phyloP scores from a whole-genome alignment of 768 basidiomycete species.

The Thelephora ganbajun region DNA sequence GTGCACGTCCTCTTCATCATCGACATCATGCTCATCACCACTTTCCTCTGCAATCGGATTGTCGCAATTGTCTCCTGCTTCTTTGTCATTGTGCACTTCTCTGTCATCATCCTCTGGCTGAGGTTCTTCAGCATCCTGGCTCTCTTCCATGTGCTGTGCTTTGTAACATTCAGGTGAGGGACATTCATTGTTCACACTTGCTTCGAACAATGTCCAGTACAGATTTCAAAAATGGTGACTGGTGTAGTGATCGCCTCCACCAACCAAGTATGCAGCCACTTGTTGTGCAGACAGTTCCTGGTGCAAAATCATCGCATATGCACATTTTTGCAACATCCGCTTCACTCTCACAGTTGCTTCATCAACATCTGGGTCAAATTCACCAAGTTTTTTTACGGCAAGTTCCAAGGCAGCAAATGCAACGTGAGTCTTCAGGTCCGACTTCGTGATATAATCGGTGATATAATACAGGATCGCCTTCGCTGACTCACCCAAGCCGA shows the following conservation, averaged over 20 bases:
- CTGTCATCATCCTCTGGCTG: no score
- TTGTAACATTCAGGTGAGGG: no score
- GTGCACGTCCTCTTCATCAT: neutral
- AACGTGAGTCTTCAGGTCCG: conserved; percentile 26
- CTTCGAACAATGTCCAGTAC: conserved; percentile 23
- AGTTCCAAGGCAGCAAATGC: conserved; percentile 24
- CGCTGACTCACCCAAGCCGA: conserved; percentile 25
- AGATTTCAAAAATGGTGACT: conserved; percentile 20
- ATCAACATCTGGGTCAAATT: conserved; percentile 10
- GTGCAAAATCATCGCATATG: conserved; percentile 20
- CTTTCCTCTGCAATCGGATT: neutral
- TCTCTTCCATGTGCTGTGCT: neutral
- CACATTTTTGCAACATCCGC: conserved; percentile 25
- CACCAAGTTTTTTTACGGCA: conserved; percentile 18
- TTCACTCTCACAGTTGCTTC: conserved; percentile 12
- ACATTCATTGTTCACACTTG: conserved; percentile 13
- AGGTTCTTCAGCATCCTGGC: neutral
- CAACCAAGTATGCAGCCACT: conserved; percentile 21
- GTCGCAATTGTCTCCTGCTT: neutral
- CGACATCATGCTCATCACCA: neutral
- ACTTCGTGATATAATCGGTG: conserved; percentile 35
- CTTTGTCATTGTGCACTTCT: neutral
- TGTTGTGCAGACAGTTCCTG: conserved; percentile 28
- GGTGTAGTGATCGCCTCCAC: conserved; percentile 21
- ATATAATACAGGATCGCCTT: conserved; percentile 33